Conservation (phyloP, 139 green algal genomes). For the Edaphochlamys debaryana region DNA sequence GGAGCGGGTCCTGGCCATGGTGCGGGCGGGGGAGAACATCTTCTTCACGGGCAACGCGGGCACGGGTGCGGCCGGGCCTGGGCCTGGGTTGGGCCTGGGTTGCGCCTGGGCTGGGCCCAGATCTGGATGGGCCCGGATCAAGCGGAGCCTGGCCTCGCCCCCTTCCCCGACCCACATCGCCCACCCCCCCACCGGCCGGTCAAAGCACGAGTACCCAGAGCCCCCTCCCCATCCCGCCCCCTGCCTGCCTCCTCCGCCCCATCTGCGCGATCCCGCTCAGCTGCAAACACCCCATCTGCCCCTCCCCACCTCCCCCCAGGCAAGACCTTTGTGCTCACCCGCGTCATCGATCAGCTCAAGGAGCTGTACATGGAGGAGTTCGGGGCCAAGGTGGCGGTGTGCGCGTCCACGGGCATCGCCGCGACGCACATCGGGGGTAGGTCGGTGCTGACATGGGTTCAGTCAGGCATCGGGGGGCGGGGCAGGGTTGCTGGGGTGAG, state of each 20-base stretch:
- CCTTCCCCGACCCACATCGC: too few relatives aligned
- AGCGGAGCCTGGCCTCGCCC: background rate
- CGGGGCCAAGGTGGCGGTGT: slow-evolving; percentile 56
- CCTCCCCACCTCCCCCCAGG: slow-evolving; percentile 34
- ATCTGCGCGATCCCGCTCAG: too few relatives aligned
- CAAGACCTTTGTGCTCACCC: slow-evolving; percentile 74
- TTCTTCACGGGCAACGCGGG: slow-evolving; percentile 82
- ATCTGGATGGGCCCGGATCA: too few relatives aligned
- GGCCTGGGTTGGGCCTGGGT: background rate
- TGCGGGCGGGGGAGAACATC: slow-evolving; percentile 63
- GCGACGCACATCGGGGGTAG: slow-evolving; percentile 74
- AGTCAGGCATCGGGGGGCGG: background rate
- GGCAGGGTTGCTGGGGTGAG: background rate
- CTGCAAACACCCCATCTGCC: too few relatives aligned
- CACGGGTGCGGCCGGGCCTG: slow-evolving; percentile 39
- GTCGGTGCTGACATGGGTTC: background rate
- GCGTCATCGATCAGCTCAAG: slow-evolving; percentile 55
- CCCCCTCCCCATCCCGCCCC: too few relatives aligned
- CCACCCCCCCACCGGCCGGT: too few relatives aligned
- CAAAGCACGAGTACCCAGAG: too few relatives aligned
- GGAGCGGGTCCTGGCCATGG: slow-evolving; percentile 60
- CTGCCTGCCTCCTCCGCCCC: too few relatives aligned
- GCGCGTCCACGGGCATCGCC: slow-evolving; percentile 74
- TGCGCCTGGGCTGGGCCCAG: too few relatives aligned
- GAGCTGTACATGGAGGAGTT: slow-evolving; percentile 54